Conservation (phyloP, 140 eudicot genomes). For the Anethum foeniculum region DNA sequence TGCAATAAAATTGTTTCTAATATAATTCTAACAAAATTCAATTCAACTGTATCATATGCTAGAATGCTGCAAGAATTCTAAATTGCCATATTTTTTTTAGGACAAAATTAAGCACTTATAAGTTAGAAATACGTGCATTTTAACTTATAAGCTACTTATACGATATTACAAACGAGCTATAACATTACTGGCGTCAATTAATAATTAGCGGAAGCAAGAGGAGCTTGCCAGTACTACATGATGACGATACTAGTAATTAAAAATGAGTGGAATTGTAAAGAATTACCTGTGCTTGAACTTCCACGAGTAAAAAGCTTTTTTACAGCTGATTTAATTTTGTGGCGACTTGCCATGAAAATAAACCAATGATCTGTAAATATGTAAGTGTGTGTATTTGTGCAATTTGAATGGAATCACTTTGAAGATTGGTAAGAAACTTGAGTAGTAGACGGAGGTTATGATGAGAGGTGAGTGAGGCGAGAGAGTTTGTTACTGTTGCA, state of each 20-base stretch:
- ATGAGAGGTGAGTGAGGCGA: no score
- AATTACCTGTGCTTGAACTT: constrained; percentile 6
- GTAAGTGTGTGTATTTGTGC: background rate
- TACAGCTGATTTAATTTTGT: constrained; percentile 5
- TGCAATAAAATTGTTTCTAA: background rate
- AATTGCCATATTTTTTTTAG: background rate
- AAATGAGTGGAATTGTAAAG: no score
- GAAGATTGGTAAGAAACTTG: background rate
- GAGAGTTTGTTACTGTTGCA: no score
- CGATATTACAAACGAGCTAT: no score
- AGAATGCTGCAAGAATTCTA: background rate
- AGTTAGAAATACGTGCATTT: no score
- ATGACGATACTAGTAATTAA: no score
- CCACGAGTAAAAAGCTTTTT: constrained; percentile 20
- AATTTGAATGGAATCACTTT: background rate
- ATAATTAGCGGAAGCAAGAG: no score
- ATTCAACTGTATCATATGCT: background rate
- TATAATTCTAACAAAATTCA: background rate
- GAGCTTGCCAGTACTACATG: no score
- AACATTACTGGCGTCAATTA: no score
- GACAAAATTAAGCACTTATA: no score
- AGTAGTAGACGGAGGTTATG: no score
- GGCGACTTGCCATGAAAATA: constrained; percentile 13
- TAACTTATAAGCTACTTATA: no score
- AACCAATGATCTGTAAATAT: background rate